Evolutionary conservation across 2,329 filamentous ascomycete genomes (phyloP).

Genomic region (Botrytis pseudocinerea): DNA sequence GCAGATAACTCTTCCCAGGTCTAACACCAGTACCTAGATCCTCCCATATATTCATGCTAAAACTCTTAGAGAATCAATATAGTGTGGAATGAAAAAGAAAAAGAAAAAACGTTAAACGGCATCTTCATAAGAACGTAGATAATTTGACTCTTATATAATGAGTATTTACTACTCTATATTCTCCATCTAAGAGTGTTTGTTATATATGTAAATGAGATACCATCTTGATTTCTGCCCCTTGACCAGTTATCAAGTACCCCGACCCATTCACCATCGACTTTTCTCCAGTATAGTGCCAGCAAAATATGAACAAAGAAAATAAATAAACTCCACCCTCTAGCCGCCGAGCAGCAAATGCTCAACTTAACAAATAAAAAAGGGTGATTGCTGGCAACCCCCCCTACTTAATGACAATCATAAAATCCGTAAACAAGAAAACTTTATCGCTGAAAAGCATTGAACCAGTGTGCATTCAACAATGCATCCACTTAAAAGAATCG

Average conservation of each 20-base stretch:
- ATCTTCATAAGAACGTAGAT: not conserved
- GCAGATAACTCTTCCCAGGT: not conserved
- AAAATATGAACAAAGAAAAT: slow-evolving; percentile 19
- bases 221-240: not conserved
- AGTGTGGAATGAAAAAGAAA: not conserved
- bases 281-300: not conserved
- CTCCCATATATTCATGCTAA: not conserved
- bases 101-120: not conserved
- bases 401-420: slow-evolving; percentile 20
- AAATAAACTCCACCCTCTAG: slow-evolving; percentile 2
- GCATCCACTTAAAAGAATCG: slow-evolving; percentile 15
- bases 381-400: not conserved
- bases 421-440: slow-evolving; percentile 20
- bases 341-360: not conserved
- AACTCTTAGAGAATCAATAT: not conserved
- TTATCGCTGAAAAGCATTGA: slow-evolving; percentile 20
- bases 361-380: not conserved
- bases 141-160: slow-evolving; percentile 5
- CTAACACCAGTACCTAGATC: not conserved
- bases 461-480: slow-evolving; percentile 6
- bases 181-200: slow-evolving; percentile 5
- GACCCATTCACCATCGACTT: not conserved
- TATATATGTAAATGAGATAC: not conserved
- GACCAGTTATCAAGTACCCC: not conserved
- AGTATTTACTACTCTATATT: not conserved